A percentile compares a stretch with the other conserved stretches of the same genome.
Evolutionary conservation across 179 eudicot genomes (phyloP).

Genomic region (Heliamphora ciliata): DNA sequence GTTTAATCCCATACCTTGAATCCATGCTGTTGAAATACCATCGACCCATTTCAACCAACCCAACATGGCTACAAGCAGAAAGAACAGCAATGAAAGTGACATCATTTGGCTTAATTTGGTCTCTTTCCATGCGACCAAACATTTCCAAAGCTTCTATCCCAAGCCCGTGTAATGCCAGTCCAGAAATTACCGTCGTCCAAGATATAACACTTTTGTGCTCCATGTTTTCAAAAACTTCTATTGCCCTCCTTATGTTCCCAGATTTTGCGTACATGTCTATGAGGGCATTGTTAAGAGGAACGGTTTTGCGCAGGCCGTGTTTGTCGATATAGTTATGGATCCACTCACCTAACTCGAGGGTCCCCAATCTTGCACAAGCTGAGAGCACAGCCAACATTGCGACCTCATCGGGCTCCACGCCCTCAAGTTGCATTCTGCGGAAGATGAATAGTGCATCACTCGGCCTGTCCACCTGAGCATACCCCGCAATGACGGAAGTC

Average conservation of each 20-base stretch:
- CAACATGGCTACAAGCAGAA: slow-evolving; percentile 53
- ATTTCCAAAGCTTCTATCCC: slow-evolving; percentile 48
- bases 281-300: slow-evolving; percentile 39
- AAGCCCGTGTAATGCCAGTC: slow-evolving; percentile 47
- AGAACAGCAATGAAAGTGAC: slow-evolving; percentile 42
- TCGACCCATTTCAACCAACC: slow-evolving; percentile 40
- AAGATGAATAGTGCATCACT: slow-evolving; percentile 38
- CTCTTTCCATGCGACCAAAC: slow-evolving; percentile 40
- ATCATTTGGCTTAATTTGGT: slow-evolving; percentile 37
- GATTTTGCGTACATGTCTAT: slow-evolving; percentile 55
- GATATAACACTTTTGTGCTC: slow-evolving; percentile 33
- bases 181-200: slow-evolving; percentile 55
- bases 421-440: slow-evolving; percentile 33
- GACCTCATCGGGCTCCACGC: slow-evolving; percentile 44
- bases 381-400: slow-evolving; percentile 42
- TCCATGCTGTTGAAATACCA: slow-evolving; percentile 36
- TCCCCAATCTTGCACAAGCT: slow-evolving; percentile 55
- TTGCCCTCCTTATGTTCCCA: slow-evolving; percentile 37
- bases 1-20: slow-evolving; percentile 33
- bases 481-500: slow-evolving; percentile 42
- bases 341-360: slow-evolving; percentile 43
- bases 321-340: slow-evolving; percentile 30
- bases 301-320: slow-evolving; percentile 18
- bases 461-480: slow-evolving; percentile 30
- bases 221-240: slow-evolving; percentile 33